A percentile compares a stretch with the other conserved stretches of the same genome.
Evolutionary conservation across 768 basidiomycete species (phyloP).

Genomic region (Leccinum obscurum): DNA sequence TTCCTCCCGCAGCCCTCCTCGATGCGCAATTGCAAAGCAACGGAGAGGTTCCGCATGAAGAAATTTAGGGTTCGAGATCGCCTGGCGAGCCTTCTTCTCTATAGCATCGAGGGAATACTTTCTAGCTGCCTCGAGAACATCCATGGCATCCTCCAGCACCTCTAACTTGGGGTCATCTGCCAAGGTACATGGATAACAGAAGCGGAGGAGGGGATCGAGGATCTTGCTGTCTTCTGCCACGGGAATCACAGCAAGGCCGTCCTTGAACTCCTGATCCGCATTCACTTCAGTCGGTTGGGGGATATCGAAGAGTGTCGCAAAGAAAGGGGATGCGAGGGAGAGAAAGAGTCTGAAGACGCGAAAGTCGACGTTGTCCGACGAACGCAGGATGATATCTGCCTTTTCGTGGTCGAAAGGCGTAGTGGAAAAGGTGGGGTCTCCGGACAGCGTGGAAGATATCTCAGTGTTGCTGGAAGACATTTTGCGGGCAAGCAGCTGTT

Average conservation of each 20-base stretch:
- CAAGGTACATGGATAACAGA: slow-evolving; percentile 1
- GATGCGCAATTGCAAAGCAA: neutral
- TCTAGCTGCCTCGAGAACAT: neutral
- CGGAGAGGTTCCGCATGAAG: neutral
- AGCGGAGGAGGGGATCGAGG: neutral
- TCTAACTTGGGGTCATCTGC: neutral
- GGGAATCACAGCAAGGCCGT: neutral
- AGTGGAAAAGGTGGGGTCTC: slow-evolving; percentile 1
- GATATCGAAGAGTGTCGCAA: slow-evolving; percentile 19
- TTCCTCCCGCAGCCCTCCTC: neutral
- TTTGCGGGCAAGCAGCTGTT: neutral
- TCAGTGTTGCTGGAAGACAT: neutral
- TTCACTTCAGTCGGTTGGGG: slow-evolving; percentile 22
- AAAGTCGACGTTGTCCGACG: neutral
- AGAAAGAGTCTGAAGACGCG: neutral
- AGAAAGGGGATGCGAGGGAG: neutral
- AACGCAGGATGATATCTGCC: neutral
- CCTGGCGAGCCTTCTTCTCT: neutral
- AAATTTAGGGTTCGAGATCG: neutral
- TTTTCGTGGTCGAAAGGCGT: neutral
- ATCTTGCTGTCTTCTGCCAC: neutral
- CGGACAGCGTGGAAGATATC: neutral
- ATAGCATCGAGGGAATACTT: neutral
- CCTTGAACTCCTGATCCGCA: neutral
- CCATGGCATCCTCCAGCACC: neutral